Percentiles rank a stretch among this genome's conserved stretches.
Conservation (phyloP, 2,329 filamentous ascomycete genomes). For the Ploettnerulaceae sp. region DNA sequence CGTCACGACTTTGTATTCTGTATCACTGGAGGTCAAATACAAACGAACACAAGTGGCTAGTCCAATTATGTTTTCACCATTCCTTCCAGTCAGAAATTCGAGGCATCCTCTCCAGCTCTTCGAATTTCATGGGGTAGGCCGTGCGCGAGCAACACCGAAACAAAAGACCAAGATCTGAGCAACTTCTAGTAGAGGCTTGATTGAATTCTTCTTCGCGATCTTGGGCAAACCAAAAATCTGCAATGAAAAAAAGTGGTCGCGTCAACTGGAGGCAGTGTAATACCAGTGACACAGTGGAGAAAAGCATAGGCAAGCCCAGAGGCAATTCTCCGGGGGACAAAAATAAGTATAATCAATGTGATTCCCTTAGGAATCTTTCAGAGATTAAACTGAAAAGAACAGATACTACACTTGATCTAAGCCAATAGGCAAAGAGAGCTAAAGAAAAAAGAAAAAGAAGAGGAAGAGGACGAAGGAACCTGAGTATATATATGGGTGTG, state of each 20-base stretch:
- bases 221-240: slow-evolving; percentile 43
- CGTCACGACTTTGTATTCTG: no score
- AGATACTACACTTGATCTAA: slow-evolving; percentile 75
- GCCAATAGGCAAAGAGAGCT: slow-evolving; percentile 52
- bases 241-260: slow-evolving; percentile 59
- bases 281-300: slow-evolving; percentile 67
- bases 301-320: slow-evolving; percentile 69
- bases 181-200: not conserved
- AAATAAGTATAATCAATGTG: slow-evolving; percentile 82
- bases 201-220: slow-evolving; percentile 51
- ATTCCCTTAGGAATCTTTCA: slow-evolving; percentile 71
- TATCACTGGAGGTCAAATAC: no score
- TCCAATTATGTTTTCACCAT: no score
- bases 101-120: no score
- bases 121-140: no score
- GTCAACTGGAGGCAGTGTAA: slow-evolving; percentile 70
- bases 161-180: no score
- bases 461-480: not conserved
- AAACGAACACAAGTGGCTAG: no score
- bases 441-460: slow-evolving; percentile 2
- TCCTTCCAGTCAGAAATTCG: no score
- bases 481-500: slow-evolving; percentile 9
- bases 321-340: slow-evolving; percentile 50
- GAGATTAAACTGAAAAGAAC: slow-evolving; percentile 98
- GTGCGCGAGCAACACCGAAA: no score